Percentiles rank a stretch among this genome's conserved stretches.
Evolutionary conservation across 78 protist genomes (phyloP).

Genomic region (Dictyostelium intermedium): DNA sequence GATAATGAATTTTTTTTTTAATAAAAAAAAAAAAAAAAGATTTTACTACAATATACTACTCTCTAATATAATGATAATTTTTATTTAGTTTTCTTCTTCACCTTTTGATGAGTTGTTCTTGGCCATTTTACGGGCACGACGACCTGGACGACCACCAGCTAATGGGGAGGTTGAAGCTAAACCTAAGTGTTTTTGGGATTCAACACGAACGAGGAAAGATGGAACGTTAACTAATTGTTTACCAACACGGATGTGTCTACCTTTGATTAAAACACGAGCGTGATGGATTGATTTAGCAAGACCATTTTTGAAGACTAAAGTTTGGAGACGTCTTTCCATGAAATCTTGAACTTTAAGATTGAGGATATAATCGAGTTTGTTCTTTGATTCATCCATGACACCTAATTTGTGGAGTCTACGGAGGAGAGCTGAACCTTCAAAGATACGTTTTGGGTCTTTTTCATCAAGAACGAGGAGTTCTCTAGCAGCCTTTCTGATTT

Average conservation of each 20-base stretch:
- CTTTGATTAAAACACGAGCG: slow-evolving; percentile 99
- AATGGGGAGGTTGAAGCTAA: slow-evolving; percentile 92
- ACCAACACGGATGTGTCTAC: slow-evolving; percentile 99
- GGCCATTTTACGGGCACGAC: slow-evolving; percentile 92
- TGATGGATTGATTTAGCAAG: slow-evolving; percentile 99
- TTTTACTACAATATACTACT: not conserved
- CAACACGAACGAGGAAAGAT: slow-evolving; percentile 99
- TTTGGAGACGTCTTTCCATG: slow-evolving; percentile 99
- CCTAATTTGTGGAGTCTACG: slow-evolving; percentile 97
- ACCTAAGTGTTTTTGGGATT: slow-evolving; percentile 98
- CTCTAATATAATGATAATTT: not conserved
- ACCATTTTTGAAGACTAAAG: slow-evolving; percentile 95
- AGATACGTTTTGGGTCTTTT: slow-evolving; percentile 82
- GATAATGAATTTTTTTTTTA: not conserved
- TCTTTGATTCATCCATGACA: slow-evolving; percentile 94
- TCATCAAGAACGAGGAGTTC: slow-evolving; percentile 98
- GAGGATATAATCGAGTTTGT: slow-evolving; percentile 99
- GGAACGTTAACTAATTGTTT: slow-evolving; percentile 99
- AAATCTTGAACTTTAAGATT: slow-evolving; percentile 96
- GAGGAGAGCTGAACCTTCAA: slow-evolving; percentile 99
- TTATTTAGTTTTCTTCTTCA: slow-evolving; percentile 57
- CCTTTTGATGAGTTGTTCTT: slow-evolving; percentile 10
- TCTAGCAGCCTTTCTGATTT: slow-evolving; percentile 98
- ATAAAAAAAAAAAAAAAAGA: not conserved
- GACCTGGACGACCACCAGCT: slow-evolving; percentile 97